Evolutionary conservation across 306 rosid genomes (phyloP).

Genomic region (Gastrolobium bilobum): DNA sequence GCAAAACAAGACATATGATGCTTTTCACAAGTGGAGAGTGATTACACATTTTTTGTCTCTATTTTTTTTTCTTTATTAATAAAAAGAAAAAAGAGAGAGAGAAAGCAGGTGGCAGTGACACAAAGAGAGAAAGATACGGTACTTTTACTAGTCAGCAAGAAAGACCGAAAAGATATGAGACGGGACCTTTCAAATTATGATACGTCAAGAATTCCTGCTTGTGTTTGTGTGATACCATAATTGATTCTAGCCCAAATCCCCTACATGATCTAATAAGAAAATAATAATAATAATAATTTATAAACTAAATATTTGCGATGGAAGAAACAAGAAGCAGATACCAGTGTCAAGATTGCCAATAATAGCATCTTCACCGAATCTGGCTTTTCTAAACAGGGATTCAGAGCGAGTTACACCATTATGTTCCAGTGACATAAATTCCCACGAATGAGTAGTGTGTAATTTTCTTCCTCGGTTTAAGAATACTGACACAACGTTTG

Average conservation of each 20-base stretch:
- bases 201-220: slow-evolving; percentile 13
- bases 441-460: slow-evolving; percentile 90
- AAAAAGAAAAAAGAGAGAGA: neutral
- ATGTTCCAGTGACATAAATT: slow-evolving; percentile 64
- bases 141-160: slow-evolving; percentile 30
- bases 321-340: slow-evolving; percentile 13
- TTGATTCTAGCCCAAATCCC: slow-evolving; percentile 7
- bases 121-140: slow-evolving; percentile 20
- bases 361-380: slow-evolving; percentile 70
- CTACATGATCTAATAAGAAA: neutral
- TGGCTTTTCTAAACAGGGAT: slow-evolving; percentile 66
- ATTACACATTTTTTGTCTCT: slow-evolving; percentile 24
- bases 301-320: neutral
- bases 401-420: slow-evolving; percentile 42
- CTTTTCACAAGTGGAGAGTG: slow-evolving; percentile 41
- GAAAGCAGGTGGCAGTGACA: slow-evolving; percentile 1
- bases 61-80: neutral
- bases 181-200: slow-evolving; percentile 26
- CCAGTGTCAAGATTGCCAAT: slow-evolving; percentile 78
- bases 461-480: slow-evolving; percentile 73
- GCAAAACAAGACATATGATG: slow-evolving; percentile 41
- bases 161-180: slow-evolving; percentile 30
- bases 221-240: slow-evolving; percentile 4
- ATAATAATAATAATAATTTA: neutral
- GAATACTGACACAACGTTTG: slow-evolving; percentile 67